Evolutionary conservation across 371 early-diverging fungal genomes (phyloP).

Genomic region (Zancudomyces culisetae): DNA sequence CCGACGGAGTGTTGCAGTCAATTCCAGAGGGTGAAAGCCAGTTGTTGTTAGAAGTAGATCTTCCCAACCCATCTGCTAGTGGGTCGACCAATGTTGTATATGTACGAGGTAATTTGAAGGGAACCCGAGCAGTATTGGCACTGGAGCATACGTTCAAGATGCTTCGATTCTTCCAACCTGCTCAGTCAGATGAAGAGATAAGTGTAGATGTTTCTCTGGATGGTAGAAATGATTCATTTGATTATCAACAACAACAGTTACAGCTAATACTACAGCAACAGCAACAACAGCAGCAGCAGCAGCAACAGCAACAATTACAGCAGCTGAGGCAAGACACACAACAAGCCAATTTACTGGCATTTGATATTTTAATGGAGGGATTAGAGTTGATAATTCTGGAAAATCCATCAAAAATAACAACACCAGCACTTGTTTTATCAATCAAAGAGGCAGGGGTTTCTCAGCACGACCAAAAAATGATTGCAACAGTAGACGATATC

Average conservation of each 20-base stretch:
- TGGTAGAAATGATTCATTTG: not conserved
- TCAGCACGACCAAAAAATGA: conserved; percentile 52
- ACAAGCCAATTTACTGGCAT: conserved; percentile 56
- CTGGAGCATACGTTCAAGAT: conserved; percentile 12
- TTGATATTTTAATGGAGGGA: too few species aligned
- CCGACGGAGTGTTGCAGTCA: not conserved
- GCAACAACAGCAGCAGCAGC: not conserved
- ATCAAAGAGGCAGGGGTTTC: conserved; percentile 58
- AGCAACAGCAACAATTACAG: not conserved
- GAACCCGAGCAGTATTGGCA: conserved; percentile 30
- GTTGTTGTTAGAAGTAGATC: not conserved
- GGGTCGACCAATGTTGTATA: conserved; percentile 17
- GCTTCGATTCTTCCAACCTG: conserved; percentile 10
- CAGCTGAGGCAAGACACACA: conserved; percentile 21
- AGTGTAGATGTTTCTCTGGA: not conserved
- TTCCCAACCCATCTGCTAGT: conserved; percentile 26
- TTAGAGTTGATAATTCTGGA: conserved; percentile 78
- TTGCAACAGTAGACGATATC: conserved; percentile 54
- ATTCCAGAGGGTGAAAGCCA: not conserved
- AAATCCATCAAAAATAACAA: conserved; percentile 41
- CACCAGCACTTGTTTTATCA: conserved; percentile 76
- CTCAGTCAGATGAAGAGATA: not conserved
- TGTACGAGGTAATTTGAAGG: conserved; percentile 53
- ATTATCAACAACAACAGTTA: too few species aligned
- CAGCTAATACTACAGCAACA: not conserved